Evolutionary conservation across 2,329 filamentous ascomycete species (phyloP).

Genomic region (Exophiala sideris): DNA sequence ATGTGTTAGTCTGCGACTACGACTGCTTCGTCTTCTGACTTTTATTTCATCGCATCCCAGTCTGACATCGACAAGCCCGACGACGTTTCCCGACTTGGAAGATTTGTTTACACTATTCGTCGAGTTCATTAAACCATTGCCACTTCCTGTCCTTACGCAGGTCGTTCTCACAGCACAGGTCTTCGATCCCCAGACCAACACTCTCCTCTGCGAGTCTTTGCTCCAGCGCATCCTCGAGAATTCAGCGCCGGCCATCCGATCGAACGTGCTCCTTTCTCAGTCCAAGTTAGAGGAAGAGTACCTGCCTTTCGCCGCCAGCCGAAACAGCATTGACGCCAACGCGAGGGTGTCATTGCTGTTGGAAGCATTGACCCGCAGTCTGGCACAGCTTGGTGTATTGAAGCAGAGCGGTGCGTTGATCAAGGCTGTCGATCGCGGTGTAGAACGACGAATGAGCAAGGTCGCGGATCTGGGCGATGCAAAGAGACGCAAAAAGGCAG

Average conservation of each 20-base stretch:
- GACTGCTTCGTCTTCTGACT: slow-evolving; percentile 43
- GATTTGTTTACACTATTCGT: slow-evolving; percentile 44
- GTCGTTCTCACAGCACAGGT: slow-evolving; percentile 40
- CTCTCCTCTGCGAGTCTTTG: slow-evolving; percentile 53
- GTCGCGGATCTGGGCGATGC: slow-evolving; percentile 38
- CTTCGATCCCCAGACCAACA: slow-evolving; percentile 35
- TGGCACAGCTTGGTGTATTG: slow-evolving; percentile 39
- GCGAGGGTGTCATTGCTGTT: slow-evolving; percentile 68
- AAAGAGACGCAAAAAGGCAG: slow-evolving; percentile 43
- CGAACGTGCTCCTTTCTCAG: slow-evolving; percentile 47
- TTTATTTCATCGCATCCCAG: slow-evolving; percentile 37
- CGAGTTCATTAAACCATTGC: slow-evolving; percentile 46
- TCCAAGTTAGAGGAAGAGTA: slow-evolving; percentile 57
- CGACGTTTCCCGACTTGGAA: slow-evolving; percentile 36
- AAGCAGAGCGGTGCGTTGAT: slow-evolving; percentile 38
- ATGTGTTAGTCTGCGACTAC: slow-evolving; percentile 43
- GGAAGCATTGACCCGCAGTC: slow-evolving; percentile 61
- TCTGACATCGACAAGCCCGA: slow-evolving; percentile 15
- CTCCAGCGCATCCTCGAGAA: slow-evolving; percentile 49
- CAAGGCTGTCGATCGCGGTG: slow-evolving; percentile 51
- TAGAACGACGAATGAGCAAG: slow-evolving; percentile 48
- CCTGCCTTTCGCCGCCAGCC: slow-evolving; percentile 63
- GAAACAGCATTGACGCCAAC: slow-evolving; percentile 62
- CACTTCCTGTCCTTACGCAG: slow-evolving; percentile 45
- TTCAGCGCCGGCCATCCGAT: slow-evolving; percentile 35